A percentile compares a stretch with the other conserved stretches of the same genome.
Conservation (phyloP, 2,329 filamentous ascomycete species). For the Akanthomyces muscarius region DNA sequence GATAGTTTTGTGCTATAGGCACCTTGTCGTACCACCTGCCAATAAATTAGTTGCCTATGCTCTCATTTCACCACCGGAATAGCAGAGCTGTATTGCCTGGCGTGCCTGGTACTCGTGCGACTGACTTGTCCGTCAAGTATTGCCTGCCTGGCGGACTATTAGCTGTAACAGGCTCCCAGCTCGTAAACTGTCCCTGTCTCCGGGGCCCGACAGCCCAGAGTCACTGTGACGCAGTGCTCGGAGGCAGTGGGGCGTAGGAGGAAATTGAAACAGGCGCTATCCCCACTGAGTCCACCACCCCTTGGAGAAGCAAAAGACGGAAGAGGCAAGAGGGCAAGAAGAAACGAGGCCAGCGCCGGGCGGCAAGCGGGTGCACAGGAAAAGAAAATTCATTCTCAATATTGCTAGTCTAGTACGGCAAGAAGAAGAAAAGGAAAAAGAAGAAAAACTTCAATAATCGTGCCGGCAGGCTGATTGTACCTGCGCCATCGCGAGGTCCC, state of each 20-base stretch:
- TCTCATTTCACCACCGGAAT: too few species aligned
- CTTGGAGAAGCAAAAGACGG: not conserved
- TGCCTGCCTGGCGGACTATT: not conserved
- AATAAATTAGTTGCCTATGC: not conserved
- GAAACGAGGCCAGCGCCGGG: not conserved
- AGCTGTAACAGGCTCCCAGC: constrained; percentile 1
- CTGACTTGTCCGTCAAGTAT: too few species aligned
- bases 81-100: too few species aligned
- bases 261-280: constrained; percentile 21
- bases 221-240: constrained; percentile 12
- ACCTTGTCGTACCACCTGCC: not conserved
- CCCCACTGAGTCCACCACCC: constrained; percentile 23
- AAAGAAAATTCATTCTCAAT: not conserved
- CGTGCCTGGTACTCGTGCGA: too few species aligned
- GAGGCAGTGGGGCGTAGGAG: constrained; percentile 1
- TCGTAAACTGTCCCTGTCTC: not conserved
- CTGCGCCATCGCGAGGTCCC: not conserved
- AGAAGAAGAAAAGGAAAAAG: not conserved
- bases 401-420: not conserved
- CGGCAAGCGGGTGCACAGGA: too few species aligned
- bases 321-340: not conserved
- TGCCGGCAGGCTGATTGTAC: not conserved
- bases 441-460: not conserved
- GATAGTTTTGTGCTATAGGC: not conserved
- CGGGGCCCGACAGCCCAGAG: not conserved